Conservation (phyloP, 305 asterid genomes). For the Rubia balearica region DNA sequence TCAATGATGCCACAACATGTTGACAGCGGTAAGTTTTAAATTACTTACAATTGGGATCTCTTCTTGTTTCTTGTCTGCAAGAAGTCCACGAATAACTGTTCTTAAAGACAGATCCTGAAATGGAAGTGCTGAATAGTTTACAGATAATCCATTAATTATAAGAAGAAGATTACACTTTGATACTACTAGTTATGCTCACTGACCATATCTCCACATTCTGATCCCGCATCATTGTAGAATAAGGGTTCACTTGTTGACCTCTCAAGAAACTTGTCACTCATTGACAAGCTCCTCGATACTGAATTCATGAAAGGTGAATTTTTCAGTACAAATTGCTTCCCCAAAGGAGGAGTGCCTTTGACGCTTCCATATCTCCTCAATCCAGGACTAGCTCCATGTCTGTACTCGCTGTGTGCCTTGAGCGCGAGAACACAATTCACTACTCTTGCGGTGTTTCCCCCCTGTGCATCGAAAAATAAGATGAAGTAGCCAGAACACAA, state of each 20-base stretch:
- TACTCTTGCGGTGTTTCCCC: conserved; percentile 76
- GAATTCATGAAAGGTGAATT: conserved; percentile 60
- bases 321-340: conserved; percentile 54
- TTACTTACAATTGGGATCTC: conserved; percentile 73
- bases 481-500: conserved; percentile 4
- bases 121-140: conserved; percentile 13
- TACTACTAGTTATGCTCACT: conserved; percentile 23
- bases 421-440: conserved; percentile 71
- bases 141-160: conserved; percentile 7
- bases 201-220: conserved; percentile 43
- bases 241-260: conserved; percentile 25
- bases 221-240: conserved; percentile 31
- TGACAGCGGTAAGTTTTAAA: conserved; percentile 11
- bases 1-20: background rate
- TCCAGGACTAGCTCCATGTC: conserved; percentile 68
- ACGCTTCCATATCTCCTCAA: conserved; percentile 61
- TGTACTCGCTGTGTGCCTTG: conserved; percentile 71
- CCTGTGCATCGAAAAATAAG: conserved; percentile 34
- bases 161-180: conserved; percentile 2
- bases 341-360: conserved; percentile 44
- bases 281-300: conserved; percentile 46
- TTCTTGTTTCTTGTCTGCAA: conserved; percentile 63
- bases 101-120: conserved; percentile 61
- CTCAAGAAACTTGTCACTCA: conserved; percentile 43
- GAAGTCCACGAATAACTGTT: conserved; percentile 47